These are phyloP conservation scores for Solanum verrucosum DNA, from an alignment of 257 asterid species.

Conservation along the genomic window DNA sequence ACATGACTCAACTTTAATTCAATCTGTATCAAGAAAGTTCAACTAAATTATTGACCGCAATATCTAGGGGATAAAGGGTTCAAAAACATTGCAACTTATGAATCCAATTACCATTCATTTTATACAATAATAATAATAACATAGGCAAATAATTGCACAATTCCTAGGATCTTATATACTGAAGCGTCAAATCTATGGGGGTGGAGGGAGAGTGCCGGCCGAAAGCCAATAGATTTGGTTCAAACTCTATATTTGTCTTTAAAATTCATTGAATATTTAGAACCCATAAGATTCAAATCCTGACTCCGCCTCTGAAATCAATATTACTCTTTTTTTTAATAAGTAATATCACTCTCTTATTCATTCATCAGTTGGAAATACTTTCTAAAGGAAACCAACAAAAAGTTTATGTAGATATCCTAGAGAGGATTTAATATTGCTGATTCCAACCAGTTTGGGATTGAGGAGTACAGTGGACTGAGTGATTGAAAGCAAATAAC, in stretches of 20 bases:
- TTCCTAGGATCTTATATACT: constrained; percentile 15
- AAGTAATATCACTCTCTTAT: neutral
- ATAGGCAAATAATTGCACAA: neutral
- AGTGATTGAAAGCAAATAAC: neutral
- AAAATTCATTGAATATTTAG: too few relatives aligned
- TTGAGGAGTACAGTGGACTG: neutral
- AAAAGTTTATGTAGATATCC: neutral
- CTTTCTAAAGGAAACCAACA: neutral
- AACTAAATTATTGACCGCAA: neutral
- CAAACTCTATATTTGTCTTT: neutral
- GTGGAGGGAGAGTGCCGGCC: neutral
- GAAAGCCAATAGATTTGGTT: neutral
- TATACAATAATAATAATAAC: neutral
- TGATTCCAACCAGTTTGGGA: neutral
- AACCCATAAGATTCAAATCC: neutral
- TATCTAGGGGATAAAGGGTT: neutral
- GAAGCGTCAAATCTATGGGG: neutral
- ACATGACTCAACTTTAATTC: constrained; percentile 49
- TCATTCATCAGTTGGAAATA: neutral
- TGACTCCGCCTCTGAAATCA: neutral
- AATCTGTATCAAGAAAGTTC: constrained; percentile 30
- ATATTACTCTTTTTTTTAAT: neutral
- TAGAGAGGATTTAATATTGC: neutral
- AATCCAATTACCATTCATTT: neutral
- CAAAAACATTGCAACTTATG: neutral